Base-by-base conservation (phyloP, 805 yeast genomes). In the Barnettozyma sucrosica region DNA sequence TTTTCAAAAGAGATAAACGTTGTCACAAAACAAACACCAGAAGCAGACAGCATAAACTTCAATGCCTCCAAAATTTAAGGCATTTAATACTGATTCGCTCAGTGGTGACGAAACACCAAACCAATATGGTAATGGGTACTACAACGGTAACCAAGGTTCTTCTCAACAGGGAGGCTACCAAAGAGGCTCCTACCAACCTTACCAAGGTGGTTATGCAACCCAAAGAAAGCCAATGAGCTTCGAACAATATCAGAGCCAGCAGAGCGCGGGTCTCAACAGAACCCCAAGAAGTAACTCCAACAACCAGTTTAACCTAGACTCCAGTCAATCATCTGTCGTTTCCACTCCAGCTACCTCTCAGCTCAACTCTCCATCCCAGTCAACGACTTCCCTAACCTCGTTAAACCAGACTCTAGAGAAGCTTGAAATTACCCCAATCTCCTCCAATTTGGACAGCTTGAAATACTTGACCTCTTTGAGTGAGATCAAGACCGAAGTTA, bases 341-440 rank as follows among this genome's bases (percentile, higher is more conserved):
- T 48, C 58, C 18, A 57, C 65, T 4, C 65, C 65, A 25, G 48
- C 54, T 18, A 46, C 51, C 41, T 52, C 58, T n/a, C 53, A 45
- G n/a, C 33, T 57, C 20, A 56, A 47, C 44, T 66, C 75, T 6
- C 75, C 76, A 44, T 63, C 68, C 23, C 73, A 79, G n/a, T 81
- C 92, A 6, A 77, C 89, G 9, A 74, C 87, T 4, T 85, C 96
- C 2, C 71, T 90, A 56, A 69, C 88, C 11, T 83, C 90, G 6
- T 71, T 89, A 50, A 78, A 79, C 55, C 77, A 83, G 34, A 86
- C 93, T 4, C 72, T 89, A 62, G 76, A 75, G 46, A 83, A 83
- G 53, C 67, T 87, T 45, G 77, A 75, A 18, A 58, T 80, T 36
- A 69, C 85, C 9, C 96, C 97, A 20, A 70, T 89, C 49, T 75